Evolutionary conservation across 2,329 filamentous ascomycete species (phyloP).

Genomic region (Aspergillus sp.): DNA sequence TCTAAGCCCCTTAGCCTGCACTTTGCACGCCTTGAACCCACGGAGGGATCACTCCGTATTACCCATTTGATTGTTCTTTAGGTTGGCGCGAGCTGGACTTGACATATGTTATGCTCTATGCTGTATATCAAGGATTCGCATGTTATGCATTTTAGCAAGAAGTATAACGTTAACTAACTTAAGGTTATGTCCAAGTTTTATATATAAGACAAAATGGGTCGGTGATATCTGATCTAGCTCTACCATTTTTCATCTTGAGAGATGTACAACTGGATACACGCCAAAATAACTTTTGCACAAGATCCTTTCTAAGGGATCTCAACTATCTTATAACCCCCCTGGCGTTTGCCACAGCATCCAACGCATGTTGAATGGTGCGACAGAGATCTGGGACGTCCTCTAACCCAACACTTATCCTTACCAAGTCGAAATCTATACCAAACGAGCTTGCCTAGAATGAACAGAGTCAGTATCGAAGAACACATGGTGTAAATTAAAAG

Average conservation of each 20-base stretch:
- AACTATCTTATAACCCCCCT: background rate
- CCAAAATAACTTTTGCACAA: too few species aligned
- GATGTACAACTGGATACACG: too few species aligned
- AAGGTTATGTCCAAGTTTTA: too few species aligned
- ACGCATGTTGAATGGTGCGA: slow-evolving; percentile 57
- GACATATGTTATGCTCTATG: background rate
- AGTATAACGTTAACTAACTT: too few species aligned
- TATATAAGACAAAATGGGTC: too few species aligned
- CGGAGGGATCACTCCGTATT: too few species aligned
- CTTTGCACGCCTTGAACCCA: too few species aligned
- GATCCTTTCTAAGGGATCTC: background rate
- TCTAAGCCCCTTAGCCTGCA: too few species aligned
- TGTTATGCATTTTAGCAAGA: background rate
- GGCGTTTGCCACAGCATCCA: slow-evolving; percentile 47
- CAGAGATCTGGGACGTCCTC: slow-evolving; percentile 66
- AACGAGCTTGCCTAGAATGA: slow-evolving; percentile 56
- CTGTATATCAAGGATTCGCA: background rate
- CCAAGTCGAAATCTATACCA: slow-evolving; percentile 70
- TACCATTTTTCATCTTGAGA: too few species aligned
- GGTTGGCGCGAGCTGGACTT: background rate
- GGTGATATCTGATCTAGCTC: too few species aligned
- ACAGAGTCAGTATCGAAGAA: slow-evolving; percentile 9
- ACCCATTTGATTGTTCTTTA: too few species aligned
- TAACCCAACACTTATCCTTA: slow-evolving; percentile 82
- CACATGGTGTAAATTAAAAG: background rate